phyloP scores from a whole-genome alignment of 306 rosid species.

The Betula pendula region DNA sequence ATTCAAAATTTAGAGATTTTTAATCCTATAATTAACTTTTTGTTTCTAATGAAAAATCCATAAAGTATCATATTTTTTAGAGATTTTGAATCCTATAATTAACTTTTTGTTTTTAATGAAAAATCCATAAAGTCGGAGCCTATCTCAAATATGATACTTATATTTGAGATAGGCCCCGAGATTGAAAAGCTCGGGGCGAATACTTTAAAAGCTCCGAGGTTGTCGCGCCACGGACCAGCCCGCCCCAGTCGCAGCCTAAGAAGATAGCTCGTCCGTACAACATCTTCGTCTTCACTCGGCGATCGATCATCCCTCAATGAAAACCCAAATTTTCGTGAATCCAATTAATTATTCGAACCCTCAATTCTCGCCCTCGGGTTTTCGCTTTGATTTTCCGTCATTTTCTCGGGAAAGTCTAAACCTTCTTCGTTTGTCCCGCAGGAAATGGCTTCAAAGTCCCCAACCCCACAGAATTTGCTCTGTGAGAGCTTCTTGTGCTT shows the following conservation, averaged over 20 bases:
- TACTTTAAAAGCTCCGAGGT: not conserved
- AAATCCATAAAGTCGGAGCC: too few species aligned
- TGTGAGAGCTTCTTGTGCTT: conserved; percentile 37
- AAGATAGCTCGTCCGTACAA: not conserved
- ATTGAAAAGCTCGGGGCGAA: not conserved
- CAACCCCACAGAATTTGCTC: conserved; percentile 32
- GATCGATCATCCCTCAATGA: conserved; percentile 33
- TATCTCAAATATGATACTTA: too few species aligned
- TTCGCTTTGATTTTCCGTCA: conserved; percentile 37
- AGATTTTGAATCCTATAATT: too few species aligned
- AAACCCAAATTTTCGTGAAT: conserved; percentile 38
- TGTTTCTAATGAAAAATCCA: too few species aligned
- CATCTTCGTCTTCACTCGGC: not conserved
- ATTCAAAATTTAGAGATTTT: too few species aligned
- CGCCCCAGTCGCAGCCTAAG: not conserved
- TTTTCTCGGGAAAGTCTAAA: conserved; percentile 26
- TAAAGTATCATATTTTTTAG: too few species aligned
- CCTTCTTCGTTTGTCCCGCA: conserved; percentile 22
- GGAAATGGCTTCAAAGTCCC: conserved; percentile 37
- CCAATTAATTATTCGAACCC: conserved; percentile 28
- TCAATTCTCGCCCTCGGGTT: conserved; percentile 28
- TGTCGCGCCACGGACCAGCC: not conserved
- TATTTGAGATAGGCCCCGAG: not conserved
- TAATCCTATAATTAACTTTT: too few species aligned
- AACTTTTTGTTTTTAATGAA: too few species aligned